Evolutionary conservation across 441 rosid species (phyloP).

Genomic region (Adansonia gregorii): DNA sequence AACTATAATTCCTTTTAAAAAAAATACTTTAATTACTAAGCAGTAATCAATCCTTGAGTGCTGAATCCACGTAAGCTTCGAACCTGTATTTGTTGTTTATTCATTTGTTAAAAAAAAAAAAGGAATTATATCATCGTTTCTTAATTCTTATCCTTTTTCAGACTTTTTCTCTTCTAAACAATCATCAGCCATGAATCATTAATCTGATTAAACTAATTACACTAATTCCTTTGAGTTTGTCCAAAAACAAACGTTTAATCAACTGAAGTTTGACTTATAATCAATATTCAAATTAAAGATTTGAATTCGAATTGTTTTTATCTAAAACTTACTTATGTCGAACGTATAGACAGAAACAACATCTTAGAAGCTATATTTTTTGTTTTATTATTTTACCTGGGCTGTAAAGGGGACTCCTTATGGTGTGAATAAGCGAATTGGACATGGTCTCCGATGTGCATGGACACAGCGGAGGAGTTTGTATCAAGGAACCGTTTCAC

Average conservation of each 20-base stretch:
- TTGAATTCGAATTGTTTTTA: not conserved
- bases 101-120: too few relatives aligned
- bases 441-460: constrained; percentile 68
- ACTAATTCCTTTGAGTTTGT: not conserved
- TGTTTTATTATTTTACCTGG: constrained; percentile 54
- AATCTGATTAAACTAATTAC: not conserved
- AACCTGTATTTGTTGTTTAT: too few relatives aligned
- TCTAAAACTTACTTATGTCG: not conserved
- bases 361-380: not conserved
- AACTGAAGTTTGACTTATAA: not conserved
- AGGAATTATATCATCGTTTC: not conserved
- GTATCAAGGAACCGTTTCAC: constrained; percentile 61
- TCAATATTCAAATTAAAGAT: not conserved
- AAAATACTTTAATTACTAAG: too few relatives aligned
- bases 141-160: not conserved
- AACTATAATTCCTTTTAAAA: too few relatives aligned
- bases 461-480: constrained; percentile 63
- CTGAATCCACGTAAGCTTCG: too few relatives aligned
- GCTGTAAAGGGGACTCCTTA: constrained; percentile 62
- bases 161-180: not conserved
- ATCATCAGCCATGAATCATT: not conserved
- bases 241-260: not conserved
- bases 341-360: not conserved
- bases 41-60: too few relatives aligned
- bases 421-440: constrained; percentile 81